Conservation (phyloP, 805 yeast species). For the Pichia occidentalis region DNA sequence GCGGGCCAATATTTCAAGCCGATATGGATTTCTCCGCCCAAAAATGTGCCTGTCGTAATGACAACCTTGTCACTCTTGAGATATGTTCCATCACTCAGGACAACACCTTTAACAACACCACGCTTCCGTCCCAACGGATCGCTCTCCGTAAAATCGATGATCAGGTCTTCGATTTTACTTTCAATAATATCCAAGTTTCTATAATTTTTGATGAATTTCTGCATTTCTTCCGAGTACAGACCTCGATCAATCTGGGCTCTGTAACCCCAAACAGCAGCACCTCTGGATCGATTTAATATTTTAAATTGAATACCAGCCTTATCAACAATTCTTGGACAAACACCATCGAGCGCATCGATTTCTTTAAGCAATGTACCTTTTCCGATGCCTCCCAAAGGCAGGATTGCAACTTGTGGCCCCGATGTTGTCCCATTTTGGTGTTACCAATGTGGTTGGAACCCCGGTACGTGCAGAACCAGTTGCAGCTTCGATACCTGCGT, state of each 20-base stretch:
- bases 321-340: conserved; percentile 81
- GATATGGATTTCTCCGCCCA: conserved; percentile 91
- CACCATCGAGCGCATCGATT: conserved; percentile 95
- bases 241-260: conserved; percentile 91
- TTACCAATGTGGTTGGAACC: conserved; percentile 58
- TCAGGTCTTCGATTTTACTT: conserved; percentile 79
- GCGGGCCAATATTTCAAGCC: conserved; percentile 78
- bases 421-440: conserved; percentile 67
- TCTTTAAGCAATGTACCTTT: conserved; percentile 90
- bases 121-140: conserved; percentile 34
- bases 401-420: conserved; percentile 98
- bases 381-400: conserved; percentile 95
- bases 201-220: conserved; percentile 48
- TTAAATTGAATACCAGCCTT: conserved; percentile 89
- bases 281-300: conserved; percentile 76
- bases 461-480: conserved; percentile 88
- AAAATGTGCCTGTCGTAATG: conserved; percentile 91
- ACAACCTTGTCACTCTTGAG: conserved; percentile 63
- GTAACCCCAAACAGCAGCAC: conserved; percentile 98
- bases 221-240: conserved; percentile 77
- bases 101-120: conserved; percentile 60
- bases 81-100: conserved; percentile 60
- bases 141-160: conserved; percentile 38
- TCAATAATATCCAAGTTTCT: conserved; percentile 53
- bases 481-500: conserved; percentile 98